These are phyloP conservation scores for Phylloporus rhodoxanthus DNA, from an alignment of 768 basidiomycete species.

Conservation along the genomic window DNA sequence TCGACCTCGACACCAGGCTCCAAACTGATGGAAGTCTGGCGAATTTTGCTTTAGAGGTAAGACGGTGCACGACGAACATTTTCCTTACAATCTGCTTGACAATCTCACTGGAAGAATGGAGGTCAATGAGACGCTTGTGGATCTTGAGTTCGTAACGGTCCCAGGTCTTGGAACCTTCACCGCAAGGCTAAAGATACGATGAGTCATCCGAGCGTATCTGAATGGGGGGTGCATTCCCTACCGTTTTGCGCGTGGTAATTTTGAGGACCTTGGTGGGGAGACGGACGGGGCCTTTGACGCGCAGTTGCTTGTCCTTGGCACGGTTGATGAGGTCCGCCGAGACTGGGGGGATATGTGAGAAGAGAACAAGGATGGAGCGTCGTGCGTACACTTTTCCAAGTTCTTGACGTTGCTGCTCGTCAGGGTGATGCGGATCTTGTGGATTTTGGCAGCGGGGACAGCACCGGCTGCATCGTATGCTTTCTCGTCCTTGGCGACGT, in stretches of 20 bases:
- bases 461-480: constrained; percentile 94
- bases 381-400: constrained; percentile 90
- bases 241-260: constrained; percentile 99
- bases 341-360: constrained; percentile 49
- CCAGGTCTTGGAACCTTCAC: constrained; percentile 99
- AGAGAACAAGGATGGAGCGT: neutral
- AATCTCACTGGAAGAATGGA: constrained; percentile 97
- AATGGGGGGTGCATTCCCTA: constrained; percentile 37
- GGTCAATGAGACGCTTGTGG: constrained; percentile 98
- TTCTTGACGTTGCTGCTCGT: constrained; percentile 97
- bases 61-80: neutral
- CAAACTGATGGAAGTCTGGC: constrained; percentile 93
- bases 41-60: constrained; percentile 3
- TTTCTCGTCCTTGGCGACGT: constrained; percentile 98
- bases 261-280: constrained; percentile 98
- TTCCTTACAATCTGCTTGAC: constrained; percentile 96
- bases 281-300: constrained; percentile 97
- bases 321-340: constrained; percentile 94
- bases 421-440: constrained; percentile 99
- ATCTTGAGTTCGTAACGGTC: constrained; percentile 99
- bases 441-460: constrained; percentile 84
- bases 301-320: constrained; percentile 99
- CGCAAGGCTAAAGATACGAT: constrained; percentile 67
- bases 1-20: constrained; percentile 99
- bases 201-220: neutral